These are phyloP conservation scores for Chrysopogon serrulatus DNA, from an alignment of 176 grass and related monocot species.

Conservation along the genomic window DNA sequence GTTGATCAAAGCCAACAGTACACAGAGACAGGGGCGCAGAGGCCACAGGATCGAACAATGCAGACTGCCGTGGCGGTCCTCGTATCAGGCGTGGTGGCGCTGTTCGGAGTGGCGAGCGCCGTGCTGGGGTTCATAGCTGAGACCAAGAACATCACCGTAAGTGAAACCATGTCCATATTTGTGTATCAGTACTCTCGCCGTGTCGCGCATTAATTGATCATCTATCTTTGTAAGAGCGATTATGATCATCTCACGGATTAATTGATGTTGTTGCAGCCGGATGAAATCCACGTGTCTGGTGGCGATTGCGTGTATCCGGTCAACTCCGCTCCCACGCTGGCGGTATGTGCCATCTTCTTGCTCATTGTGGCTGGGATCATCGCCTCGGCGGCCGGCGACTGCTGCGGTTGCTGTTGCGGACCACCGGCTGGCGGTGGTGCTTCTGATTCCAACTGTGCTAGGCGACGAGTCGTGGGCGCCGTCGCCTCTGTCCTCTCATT, in stretches of 20 bases:
- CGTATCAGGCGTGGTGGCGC: background rate
- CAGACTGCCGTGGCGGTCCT: background rate
- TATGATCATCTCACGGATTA: background rate
- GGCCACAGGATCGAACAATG: background rate
- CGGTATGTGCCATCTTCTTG: background rate
- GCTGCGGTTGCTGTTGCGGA: slow-evolving; percentile 1
- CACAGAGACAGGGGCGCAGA: background rate
- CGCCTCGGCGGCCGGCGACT: background rate
- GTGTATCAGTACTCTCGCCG: no score
- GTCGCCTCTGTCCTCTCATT: background rate
- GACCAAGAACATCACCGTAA: slow-evolving; percentile 17
- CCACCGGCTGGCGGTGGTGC: background rate
- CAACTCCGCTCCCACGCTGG: background rate
- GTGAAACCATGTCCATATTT: no score
- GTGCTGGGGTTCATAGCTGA: slow-evolving; percentile 36
- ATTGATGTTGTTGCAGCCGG: background rate
- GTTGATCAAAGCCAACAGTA: background rate
- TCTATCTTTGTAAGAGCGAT: background rate
- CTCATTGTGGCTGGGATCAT: background rate
- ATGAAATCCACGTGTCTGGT: background rate
- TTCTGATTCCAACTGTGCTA: background rate
- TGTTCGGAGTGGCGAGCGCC: slow-evolving; percentile 5
- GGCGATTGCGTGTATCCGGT: slow-evolving; percentile 9
- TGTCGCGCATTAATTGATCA: no score
- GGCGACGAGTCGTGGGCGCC: background rate